phyloP scores from a whole-genome alignment of 129 eudicot species.

The Tagetes patula region DNA sequence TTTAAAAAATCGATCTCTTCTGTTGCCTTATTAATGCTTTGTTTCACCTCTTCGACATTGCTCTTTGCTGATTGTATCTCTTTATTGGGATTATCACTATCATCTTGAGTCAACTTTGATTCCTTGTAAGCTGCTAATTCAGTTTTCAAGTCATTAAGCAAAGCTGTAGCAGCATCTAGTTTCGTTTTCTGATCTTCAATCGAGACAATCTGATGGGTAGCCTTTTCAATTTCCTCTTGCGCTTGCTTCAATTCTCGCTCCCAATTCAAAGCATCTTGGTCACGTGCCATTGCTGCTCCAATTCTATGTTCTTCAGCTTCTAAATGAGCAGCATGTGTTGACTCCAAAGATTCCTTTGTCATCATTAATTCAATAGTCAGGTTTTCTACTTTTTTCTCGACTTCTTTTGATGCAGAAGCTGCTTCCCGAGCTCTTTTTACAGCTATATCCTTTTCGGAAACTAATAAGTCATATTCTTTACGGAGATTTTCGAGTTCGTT shows the following conservation, averaged over 20 bases:
- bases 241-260: slow-evolving; percentile 75
- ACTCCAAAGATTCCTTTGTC: slow-evolving; percentile 73
- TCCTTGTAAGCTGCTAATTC: slow-evolving; percentile 84
- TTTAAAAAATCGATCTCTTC: slow-evolving; percentile 63
- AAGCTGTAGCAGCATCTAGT: slow-evolving; percentile 56
- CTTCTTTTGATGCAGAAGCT: slow-evolving; percentile 59
- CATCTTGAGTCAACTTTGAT: slow-evolving; percentile 48
- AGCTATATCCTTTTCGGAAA: slow-evolving; percentile 63
- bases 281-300: slow-evolving; percentile 75
- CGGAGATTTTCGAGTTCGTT: slow-evolving; percentile 54
- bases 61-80: slow-evolving; percentile 58
- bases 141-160: slow-evolving; percentile 61
- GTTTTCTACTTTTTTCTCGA: slow-evolving; percentile 81
- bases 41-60: slow-evolving; percentile 77
- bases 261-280: slow-evolving; percentile 70
- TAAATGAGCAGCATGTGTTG: slow-evolving; percentile 86
- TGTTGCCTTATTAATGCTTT: slow-evolving; percentile 56
- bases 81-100: slow-evolving; percentile 28
- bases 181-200: slow-evolving; percentile 60
- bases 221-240: slow-evolving; percentile 61
- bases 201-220: slow-evolving; percentile 44
- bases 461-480: slow-evolving; percentile 52
- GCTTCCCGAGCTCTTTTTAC: slow-evolving; percentile 65
- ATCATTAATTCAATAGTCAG: slow-evolving; percentile 76
- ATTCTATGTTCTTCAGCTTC: slow-evolving; percentile 94